A percentile compares a stretch with the other conserved stretches of the same genome.
Evolutionary conservation across 2,329 filamentous ascomycete genomes (phyloP).

Genomic region (Corniculantispora saksenae): DNA sequence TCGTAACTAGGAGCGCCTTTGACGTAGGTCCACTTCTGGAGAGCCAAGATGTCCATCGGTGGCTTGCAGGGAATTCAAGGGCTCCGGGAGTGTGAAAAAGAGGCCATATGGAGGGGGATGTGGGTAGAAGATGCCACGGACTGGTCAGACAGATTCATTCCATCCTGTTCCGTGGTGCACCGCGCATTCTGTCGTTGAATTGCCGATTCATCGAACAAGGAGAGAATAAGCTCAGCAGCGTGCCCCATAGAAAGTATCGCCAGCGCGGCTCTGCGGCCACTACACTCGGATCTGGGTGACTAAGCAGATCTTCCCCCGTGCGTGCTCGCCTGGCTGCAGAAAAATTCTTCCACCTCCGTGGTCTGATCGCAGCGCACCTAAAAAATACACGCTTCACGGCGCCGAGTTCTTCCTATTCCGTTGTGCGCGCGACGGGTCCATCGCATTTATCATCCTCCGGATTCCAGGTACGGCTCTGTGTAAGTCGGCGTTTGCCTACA

Average conservation of each 20-base stretch:
- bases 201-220: not conserved
- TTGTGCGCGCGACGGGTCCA: constrained; percentile 38
- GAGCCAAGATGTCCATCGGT: constrained; percentile 38
- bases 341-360: constrained; percentile 29
- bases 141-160: not conserved
- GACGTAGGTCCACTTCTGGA: constrained; percentile 39
- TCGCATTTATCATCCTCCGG: constrained; percentile 48
- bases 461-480: constrained; percentile 32
- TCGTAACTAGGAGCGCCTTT: constrained; percentile 40
- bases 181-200: not conserved
- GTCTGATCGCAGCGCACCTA: constrained; percentile 19
- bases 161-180: not conserved
- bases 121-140: not conserved
- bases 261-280: constrained; percentile 4
- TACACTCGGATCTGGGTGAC: not conserved
- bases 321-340: constrained; percentile 1
- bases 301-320: not conserved
- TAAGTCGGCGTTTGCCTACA: constrained; percentile 32
- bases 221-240: constrained; percentile 1
- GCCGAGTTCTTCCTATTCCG: constrained; percentile 52
- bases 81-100: not conserved
- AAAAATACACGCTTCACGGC: constrained; percentile 27
- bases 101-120: not conserved
- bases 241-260: not conserved
- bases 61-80: constrained; percentile 11